Percentiles rank a stretch among this genome's conserved stretches.
Evolutionary conservation across 805 yeast species (phyloP).

Genomic region (Wickerhamomyces queroliae): DNA sequence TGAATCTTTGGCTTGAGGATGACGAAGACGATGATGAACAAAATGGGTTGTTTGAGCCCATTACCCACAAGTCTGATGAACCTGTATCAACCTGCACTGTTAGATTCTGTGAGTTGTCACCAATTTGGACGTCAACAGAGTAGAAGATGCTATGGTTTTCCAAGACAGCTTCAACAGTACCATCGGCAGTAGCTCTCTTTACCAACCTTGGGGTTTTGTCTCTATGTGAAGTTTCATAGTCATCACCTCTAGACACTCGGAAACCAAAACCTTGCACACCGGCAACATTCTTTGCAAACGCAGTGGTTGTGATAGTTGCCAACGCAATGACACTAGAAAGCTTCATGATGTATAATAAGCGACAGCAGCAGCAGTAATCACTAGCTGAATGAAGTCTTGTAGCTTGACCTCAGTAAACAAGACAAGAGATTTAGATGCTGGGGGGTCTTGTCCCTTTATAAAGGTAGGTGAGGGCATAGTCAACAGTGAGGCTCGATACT

Average conservation of each 20-base stretch:
- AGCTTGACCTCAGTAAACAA: no score
- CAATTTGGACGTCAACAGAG: constrained; percentile 40
- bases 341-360: neutral
- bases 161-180: constrained; percentile 27
- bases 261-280: constrained; percentile 3
- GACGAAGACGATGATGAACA: constrained; percentile 23
- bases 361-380: no score
- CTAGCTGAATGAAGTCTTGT: no score
- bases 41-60: constrained; percentile 41
- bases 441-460: no score
- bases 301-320: neutral
- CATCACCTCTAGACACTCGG: constrained; percentile 2
- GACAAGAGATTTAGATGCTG: no score
- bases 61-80: constrained; percentile 68
- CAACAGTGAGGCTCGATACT: no score
- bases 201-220: constrained; percentile 2
- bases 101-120: constrained; percentile 53
- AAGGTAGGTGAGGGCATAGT: no score
- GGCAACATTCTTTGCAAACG: constrained; percentile 1
- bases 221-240: neutral
- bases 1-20: constrained; percentile 1
- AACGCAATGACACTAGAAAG: neutral
- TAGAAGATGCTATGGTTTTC: constrained; percentile 38
- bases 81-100: constrained; percentile 69
- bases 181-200: constrained; percentile 22